Evolutionary conservation across 768 basidiomycete species (phyloP), one percentile per base, ranked within the genome.

Genomic region (Leccinum obscurum): DNA sequence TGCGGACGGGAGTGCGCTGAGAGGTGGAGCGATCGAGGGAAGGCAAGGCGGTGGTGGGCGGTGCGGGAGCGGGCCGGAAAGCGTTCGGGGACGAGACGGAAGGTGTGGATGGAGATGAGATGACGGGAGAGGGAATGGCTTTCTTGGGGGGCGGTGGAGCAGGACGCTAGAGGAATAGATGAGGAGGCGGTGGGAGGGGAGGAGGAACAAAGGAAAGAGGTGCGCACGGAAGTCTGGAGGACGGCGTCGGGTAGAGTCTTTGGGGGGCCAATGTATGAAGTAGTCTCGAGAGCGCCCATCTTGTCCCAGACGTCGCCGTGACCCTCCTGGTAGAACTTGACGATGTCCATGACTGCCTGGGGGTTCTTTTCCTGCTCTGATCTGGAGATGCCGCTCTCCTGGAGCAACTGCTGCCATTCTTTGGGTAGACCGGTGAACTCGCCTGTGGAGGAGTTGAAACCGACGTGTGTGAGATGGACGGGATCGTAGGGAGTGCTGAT

Each of bases 401-500:
- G 93, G 52, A 99, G 77, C 6, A 98, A 82, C 74, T 98, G 93
- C 71, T 99, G 97, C 97, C 97, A 99, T 78, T 98, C 96, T 75
- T 96, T 96, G 3, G 97, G 97, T 34, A 99, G 81, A 3, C 97
- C 97, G 9, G 93, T 95, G 77, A 95, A 98, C 77, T 99, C 96
- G 60, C 97, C 97, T 0, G 96, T 98, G 58, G 93, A 96, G 6
- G 93, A 92, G 76, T 99, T 98, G 86, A 98, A 98, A 61, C 96
- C 96, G 72, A 99, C 97, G 72, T 99, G 97, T 3, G 97, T 98
- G 69, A 99, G 89, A 78, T 98, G 96, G 41, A 98, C 96, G 34
- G 97, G 97, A 76, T 99, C 97, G 73, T 96, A 98, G 0, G 97
- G 97, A 0, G 95, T 95, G 72, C 92, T 94, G 80, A 99, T 98